Evolutionary conservation across 106 monocot species (phyloP).

Genomic region (Vanilla planifolia): DNA sequence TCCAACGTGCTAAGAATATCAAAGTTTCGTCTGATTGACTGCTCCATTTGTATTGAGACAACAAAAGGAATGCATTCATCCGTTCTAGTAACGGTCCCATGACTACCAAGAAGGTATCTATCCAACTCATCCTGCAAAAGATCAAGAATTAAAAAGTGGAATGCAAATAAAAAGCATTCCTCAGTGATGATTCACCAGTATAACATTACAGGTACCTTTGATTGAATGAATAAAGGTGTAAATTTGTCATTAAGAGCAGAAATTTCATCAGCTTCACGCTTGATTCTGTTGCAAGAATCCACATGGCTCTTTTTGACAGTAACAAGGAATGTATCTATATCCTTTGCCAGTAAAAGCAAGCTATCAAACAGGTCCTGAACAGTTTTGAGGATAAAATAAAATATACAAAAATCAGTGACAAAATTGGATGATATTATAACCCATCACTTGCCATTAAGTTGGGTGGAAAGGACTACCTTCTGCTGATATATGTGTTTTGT

Average conservation of each 20-base stretch:
- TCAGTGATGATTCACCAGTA: background rate
- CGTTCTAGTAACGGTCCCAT: constrained; percentile 11
- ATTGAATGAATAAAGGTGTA: constrained; percentile 32
- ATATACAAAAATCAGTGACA: background rate
- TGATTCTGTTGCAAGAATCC: constrained; percentile 26
- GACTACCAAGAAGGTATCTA: constrained; percentile 38
- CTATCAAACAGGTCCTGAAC: constrained; percentile 67
- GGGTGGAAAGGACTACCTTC: constrained; percentile 37
- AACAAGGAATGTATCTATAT: constrained; percentile 38
- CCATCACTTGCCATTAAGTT: background rate
- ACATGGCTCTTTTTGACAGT: constrained; percentile 43
- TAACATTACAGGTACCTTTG: constrained; percentile 47
- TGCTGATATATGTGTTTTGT: constrained; percentile 74
- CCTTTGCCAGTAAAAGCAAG: constrained; percentile 46
- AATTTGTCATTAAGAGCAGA: constrained; percentile 31
- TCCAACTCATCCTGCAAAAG: constrained; percentile 60
- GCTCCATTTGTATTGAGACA: constrained; percentile 51
- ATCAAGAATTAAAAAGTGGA: constrained; percentile 6
- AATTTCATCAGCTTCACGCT: constrained; percentile 19
- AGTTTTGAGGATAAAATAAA: background rate
- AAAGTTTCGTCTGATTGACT: constrained; percentile 36
- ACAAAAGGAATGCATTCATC: constrained; percentile 23
- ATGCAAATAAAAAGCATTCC: background rate
- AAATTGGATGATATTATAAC: background rate
- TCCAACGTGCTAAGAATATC: constrained; percentile 30